A percentile compares a stretch with the other conserved stretches of the same genome.
Conservation (phyloP, 768 basidiomycete genomes). For the Hypholoma sublateritium region DNA sequence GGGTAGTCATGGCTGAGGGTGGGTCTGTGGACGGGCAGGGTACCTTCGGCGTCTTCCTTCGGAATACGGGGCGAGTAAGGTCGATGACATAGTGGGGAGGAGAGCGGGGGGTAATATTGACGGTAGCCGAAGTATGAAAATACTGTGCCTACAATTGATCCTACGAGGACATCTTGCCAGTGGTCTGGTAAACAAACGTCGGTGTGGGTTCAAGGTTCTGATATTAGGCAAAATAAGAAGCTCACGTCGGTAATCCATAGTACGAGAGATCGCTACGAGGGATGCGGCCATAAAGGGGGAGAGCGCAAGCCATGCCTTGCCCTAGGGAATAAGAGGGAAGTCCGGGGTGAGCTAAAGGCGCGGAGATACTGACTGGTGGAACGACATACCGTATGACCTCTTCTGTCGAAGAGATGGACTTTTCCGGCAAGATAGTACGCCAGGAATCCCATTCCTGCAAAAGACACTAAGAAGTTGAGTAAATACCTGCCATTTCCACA, state of each 20-base stretch:
- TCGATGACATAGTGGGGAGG: constrained; percentile 59
- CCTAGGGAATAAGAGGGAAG: constrained; percentile 28
- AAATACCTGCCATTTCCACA: constrained; percentile 1
- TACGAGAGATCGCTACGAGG: constrained; percentile 80
- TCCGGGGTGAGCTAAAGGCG: not conserved
- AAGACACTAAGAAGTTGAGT: constrained; percentile 61
- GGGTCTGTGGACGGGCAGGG: constrained; percentile 37
- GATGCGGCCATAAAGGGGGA: constrained; percentile 77
- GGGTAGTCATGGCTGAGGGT: constrained; percentile 3
- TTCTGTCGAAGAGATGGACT: constrained; percentile 82
- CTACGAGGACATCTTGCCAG: constrained; percentile 88
- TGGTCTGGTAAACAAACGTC: constrained; percentile 56
- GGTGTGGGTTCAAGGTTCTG: not conserved
- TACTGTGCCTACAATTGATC: constrained; percentile 69
- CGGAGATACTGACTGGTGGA: not conserved
- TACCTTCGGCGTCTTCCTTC: constrained; percentile 38
- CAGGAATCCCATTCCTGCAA: constrained; percentile 90
- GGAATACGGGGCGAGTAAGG: constrained; percentile 70
- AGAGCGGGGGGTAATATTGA: constrained; percentile 81
- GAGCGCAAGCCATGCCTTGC: constrained; percentile 83
- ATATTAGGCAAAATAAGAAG: constrained; percentile 11
- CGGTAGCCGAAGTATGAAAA: constrained; percentile 78
- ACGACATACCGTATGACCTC: constrained; percentile 64
- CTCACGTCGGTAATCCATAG: constrained; percentile 89
- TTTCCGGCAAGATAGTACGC: constrained; percentile 90